Percentiles rank a stretch among this genome's conserved stretches.
Evolutionary conservation across 2,329 filamentous ascomycete genomes (phyloP).

Genomic region (Paecilomyces sp.): DNA sequence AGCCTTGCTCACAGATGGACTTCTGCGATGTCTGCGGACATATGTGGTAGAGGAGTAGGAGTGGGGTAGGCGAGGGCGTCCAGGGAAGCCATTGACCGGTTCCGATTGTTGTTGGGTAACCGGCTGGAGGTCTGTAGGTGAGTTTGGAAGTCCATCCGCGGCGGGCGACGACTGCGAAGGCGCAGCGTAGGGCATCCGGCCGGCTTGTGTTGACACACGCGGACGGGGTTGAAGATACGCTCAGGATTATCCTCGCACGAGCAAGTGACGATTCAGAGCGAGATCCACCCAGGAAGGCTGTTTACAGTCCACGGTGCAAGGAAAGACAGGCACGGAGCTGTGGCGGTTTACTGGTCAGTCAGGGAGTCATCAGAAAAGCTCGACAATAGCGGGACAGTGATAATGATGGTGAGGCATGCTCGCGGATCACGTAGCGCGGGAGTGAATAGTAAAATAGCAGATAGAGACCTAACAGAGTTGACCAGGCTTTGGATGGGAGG

Average conservation of each 20-base stretch:
- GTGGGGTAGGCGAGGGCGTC: conserved; percentile 44
- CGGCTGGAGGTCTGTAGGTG: neutral
- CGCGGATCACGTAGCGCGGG: neutral
- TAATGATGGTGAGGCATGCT: neutral
- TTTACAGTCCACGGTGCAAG: neutral
- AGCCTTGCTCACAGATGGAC: conserved; percentile 43
- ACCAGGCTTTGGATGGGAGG: neutral
- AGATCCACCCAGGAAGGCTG: neutral
- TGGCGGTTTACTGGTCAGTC: neutral
- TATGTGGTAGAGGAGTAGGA: conserved; percentile 55
- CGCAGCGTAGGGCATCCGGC: neutral
- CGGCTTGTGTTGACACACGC: neutral
- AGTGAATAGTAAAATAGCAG: neutral
- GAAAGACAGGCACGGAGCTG: neutral
- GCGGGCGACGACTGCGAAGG: neutral
- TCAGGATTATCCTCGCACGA: neutral
- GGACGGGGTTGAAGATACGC: neutral
- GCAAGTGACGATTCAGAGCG: neutral
- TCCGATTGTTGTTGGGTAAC: neutral
- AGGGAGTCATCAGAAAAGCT: neutral
- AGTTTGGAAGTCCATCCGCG: neutral
- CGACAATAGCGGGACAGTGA: neutral
- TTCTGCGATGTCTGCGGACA: conserved; percentile 54
- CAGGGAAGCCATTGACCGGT: neutral
- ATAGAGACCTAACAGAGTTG: neutral